phyloP scores from a whole-genome alignment of 2,329 filamentous ascomycete genomes.

The Diaporthe aspalathi region DNA sequence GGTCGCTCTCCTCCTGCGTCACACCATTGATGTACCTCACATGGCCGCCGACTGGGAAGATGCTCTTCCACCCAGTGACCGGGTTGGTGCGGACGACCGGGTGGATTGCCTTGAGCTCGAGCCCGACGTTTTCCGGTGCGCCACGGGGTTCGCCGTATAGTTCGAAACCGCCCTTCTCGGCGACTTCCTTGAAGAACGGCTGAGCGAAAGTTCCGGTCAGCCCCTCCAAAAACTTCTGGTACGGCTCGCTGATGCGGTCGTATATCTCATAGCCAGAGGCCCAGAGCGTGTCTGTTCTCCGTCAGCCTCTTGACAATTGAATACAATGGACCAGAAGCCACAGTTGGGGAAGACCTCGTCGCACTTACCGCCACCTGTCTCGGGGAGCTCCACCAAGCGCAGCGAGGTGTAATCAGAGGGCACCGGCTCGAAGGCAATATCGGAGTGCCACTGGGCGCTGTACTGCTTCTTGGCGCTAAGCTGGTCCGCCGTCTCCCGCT shows the following conservation, averaged over 20 bases:
- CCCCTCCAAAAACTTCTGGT: slow-evolving; percentile 59
- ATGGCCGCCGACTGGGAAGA: slow-evolving; percentile 58
- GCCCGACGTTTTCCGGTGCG: slow-evolving; percentile 65
- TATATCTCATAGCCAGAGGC: slow-evolving; percentile 60
- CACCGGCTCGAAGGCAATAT: slow-evolving; percentile 65
- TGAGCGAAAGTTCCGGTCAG: slow-evolving; percentile 59
- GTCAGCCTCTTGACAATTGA: neutral
- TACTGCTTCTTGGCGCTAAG: slow-evolving; percentile 50
- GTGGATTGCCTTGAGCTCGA: slow-evolving; percentile 61
- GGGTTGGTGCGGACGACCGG: slow-evolving; percentile 71
- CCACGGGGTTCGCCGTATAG: slow-evolving; percentile 61
- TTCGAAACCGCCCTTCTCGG: slow-evolving; percentile 53
- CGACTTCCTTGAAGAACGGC: slow-evolving; percentile 53
- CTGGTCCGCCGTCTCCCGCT: slow-evolving; percentile 38
- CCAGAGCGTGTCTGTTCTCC: slow-evolving; percentile 55
- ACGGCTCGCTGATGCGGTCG: slow-evolving; percentile 59
- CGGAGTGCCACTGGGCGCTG: slow-evolving; percentile 61
- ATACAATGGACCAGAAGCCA: neutral
- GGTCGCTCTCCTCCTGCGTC: slow-evolving; percentile 54
- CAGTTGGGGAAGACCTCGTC: neutral
- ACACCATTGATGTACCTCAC: slow-evolving; percentile 57
- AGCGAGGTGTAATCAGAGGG: slow-evolving; percentile 66
- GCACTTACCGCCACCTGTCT: slow-evolving; percentile 49
- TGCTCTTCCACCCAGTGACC: slow-evolving; percentile 71
- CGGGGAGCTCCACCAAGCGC: slow-evolving; percentile 60